Conservation (phyloP, 23 red algal species). For the Chondrus crispus region DNA sequence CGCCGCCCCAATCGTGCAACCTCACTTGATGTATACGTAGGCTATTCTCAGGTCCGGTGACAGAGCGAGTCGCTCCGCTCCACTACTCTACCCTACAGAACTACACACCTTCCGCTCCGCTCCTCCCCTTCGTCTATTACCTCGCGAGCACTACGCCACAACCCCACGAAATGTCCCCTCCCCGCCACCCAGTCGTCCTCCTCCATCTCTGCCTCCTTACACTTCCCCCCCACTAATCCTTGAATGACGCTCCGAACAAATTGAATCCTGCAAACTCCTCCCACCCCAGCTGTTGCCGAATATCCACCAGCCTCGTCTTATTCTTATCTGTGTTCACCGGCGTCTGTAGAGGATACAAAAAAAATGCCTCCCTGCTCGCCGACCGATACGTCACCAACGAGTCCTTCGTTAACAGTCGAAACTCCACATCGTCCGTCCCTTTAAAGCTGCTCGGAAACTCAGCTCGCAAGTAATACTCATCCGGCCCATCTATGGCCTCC, state of each 20-base stretch:
- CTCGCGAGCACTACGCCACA: not conserved
- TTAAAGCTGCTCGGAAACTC: conserved; percentile 65
- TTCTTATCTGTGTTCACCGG: conserved; percentile 76
- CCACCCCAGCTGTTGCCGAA: conserved; percentile 45
- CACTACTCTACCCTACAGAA: not conserved
- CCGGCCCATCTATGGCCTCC: conserved; percentile 23
- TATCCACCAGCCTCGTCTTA: conserved; percentile 24
- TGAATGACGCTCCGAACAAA: not conserved
- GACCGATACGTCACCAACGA: conserved; percentile 62
- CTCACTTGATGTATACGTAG: too few species aligned
- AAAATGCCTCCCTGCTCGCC: conserved; percentile 52
- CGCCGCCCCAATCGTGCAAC: too few species aligned
- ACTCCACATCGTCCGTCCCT: conserved; percentile 80
- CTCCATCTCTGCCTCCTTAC: not conserved
- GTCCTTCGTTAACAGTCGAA: conserved; percentile 57
- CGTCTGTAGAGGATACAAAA: conserved; percentile 79
- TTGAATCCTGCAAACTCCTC: conserved; percentile 34
- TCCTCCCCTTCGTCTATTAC: not conserved
- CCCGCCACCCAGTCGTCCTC: not conserved
- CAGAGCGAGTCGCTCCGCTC: too few species aligned
- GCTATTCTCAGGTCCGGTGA: too few species aligned
- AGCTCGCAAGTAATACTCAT: conserved; percentile 68
- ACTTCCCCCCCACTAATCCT: not conserved
- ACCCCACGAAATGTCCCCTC: too few species aligned
- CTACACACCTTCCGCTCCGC: not conserved